Base-by-base conservation (phyloP, 2,329 filamentous ascomycete genomes). In the Calonectria montana region DNA sequence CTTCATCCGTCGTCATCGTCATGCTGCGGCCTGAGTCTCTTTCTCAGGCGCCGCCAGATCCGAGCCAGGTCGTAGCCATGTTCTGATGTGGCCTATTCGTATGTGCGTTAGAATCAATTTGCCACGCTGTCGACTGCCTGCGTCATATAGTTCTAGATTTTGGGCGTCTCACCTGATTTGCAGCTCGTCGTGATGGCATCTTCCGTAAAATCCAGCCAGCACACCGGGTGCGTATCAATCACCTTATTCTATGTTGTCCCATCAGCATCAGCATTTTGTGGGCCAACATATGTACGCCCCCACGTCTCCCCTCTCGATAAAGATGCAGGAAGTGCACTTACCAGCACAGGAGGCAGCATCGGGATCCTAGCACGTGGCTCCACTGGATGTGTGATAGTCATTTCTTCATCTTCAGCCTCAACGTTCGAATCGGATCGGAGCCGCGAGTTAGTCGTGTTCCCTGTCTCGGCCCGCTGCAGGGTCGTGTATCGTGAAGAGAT, bases 101-200 rank as follows among this genome's bases (percentile, higher is more conserved):
- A 63, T 65, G 59, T 59, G 76, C 61, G 76, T 77, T 65, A 77
- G 70, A 62, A 31, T 64, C 45, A 25, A 37, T 53, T 41, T 31
- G 47, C 48, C 21, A 41, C 35, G 16, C n/a, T 41, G 47, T 43
- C 43, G 13, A 29, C 47, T 39, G 21, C 43, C 15, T 47, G 55
- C 35, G 23, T 43, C 53, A 67, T 25, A 15, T 23, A 65, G 35
- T 15, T 29, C 31, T 35, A 23, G 13, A 37, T 62, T 27, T 25
- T 25, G 57, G 39, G 39, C 23, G 65, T 87, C 92, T 83, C 87
- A 97, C 96, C 96, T 84, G 92, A 94, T 81, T 95, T 94, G 85
- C 95, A 98, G 76, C 94, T 95, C 41, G 95, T 98, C 80, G 98
- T 92, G 76, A 99, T 98, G 74, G 93, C 93, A 78, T 97, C 93